Evolutionary conservation across 2,329 filamentous ascomycete species (phyloP), one percentile per base, ranked within the genome.

Genomic region (Daldinia eschscholtzii): DNA sequence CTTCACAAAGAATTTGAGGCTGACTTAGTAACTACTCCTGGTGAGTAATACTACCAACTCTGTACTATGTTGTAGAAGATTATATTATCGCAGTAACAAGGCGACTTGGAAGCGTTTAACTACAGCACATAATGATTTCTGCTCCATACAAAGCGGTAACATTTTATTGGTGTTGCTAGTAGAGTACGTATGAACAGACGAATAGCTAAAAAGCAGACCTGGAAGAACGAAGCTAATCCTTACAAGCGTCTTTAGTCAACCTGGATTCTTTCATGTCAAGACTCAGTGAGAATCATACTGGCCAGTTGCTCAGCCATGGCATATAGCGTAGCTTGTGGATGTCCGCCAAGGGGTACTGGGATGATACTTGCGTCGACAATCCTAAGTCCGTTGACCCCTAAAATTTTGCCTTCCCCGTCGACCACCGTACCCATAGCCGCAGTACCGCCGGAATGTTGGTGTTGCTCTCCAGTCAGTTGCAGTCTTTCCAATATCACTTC

Each of bases 401-500:
- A 6, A 15, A 18, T 6, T 42, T 7, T 42, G 5, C 39, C 39
- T 18, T 42, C 39, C 39, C 39, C 42, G 15, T 46, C 42, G 13
- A 15, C 12, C 0, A 75, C 74, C 35, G 61, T 72, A 9, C 72
- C 69, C 71, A 75, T 74, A 1, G 72, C 70, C 41, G 73, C 72
- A 0, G 72, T 74, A 10, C 72, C 71, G 2, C 72, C 71, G 10
- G 72, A 73, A 48, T 73, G 72, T 35, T 57, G 67, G 20, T 73
- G 70, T 57, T 70, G 66, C 53, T 55, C 71, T 18, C 75, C 74
- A 0, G 74, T 75, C 15, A 59, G 62, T 33, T 68, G 53, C 39
- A 77, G 70, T 48, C 76, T 72, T 5, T 74, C 71, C 37, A 73
- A 59, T 20, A 77, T 76, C 6, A 9, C 59, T 23, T 67, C 74